Evolutionary conservation across 2,329 filamentous ascomycete species (phyloP).

Genomic region (Apiospora kogelbergensis): DNA sequence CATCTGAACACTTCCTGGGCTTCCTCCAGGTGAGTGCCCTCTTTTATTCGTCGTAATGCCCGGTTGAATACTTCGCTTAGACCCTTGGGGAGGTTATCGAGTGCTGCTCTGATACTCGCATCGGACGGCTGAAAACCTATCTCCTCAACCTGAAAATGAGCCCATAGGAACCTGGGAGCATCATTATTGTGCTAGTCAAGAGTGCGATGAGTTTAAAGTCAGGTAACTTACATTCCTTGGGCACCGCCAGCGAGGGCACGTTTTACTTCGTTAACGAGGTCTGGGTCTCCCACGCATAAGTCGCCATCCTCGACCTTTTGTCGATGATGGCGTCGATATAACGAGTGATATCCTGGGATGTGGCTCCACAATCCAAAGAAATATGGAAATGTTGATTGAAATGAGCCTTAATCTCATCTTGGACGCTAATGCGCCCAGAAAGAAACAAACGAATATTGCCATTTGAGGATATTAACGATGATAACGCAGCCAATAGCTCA

Average conservation of each 20-base stretch:
- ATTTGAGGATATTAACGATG: background rate
- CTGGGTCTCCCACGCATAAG: background rate
- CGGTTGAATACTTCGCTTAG: background rate
- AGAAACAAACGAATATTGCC: background rate
- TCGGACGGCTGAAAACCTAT: background rate
- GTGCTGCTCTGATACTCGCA: background rate
- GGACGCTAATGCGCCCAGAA: background rate
- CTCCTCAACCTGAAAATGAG: conserved; percentile 6
- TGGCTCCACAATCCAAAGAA: background rate
- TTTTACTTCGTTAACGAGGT: background rate
- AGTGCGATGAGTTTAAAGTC: no score
- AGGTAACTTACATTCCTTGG: background rate
- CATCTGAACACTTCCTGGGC: background rate
- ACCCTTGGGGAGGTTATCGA: background rate
- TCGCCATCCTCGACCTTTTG: background rate
- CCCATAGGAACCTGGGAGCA: background rate
- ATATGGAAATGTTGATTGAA: background rate
- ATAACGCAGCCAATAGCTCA: background rate
- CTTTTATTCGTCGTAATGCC: background rate
- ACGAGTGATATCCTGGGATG: background rate
- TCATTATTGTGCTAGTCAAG: background rate
- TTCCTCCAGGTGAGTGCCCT: background rate
- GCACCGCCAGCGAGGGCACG: background rate
- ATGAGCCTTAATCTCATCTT: background rate
- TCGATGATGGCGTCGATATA: background rate